These are phyloP conservation scores for Citeromyces nyonsensis DNA, from an alignment of 805 yeast genomes.

Conservation along the genomic window DNA sequence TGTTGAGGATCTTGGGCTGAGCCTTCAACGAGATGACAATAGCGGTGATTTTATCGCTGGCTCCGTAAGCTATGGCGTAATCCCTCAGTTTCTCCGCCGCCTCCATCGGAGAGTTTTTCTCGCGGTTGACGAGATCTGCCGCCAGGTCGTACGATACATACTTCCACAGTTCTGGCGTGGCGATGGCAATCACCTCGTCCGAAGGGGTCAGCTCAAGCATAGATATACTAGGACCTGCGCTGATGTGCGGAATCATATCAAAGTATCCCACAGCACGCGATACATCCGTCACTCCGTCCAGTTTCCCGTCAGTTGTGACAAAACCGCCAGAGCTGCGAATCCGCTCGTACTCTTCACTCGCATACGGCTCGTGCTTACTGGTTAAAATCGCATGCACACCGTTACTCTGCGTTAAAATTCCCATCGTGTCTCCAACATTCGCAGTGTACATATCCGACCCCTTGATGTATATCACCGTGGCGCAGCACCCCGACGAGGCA, in stretches of 20 bases:
- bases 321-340: constrained; percentile 86
- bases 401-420: constrained; percentile 60
- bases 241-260: constrained; percentile 73
- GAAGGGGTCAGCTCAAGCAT: constrained; percentile 42
- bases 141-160: constrained; percentile 70
- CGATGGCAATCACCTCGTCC: constrained; percentile 80
- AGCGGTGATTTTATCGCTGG: constrained; percentile 63
- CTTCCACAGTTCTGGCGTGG: constrained; percentile 79
- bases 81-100: constrained; percentile 93
- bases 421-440: constrained; percentile 83
- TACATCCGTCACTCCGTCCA: constrained; percentile 71
- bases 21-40: constrained; percentile 60
- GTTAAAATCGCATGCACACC: constrained; percentile 71
- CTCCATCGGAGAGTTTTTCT: constrained; percentile 66
- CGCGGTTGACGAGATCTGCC: constrained; percentile 78
- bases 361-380: constrained; percentile 73
- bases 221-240: constrained; percentile 73
- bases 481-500: constrained; percentile 68
- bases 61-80: constrained; percentile 87
- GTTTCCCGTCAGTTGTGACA: constrained; percentile 70
- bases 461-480: constrained; percentile 65
- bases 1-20: constrained; percentile 12
- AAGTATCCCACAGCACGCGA: constrained; percentile 90
- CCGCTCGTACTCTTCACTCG: constrained; percentile 63
- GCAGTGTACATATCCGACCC: constrained; percentile 65